Evolutionary conservation across 2,329 filamentous ascomycete species (phyloP), one percentile per base, ranked within the genome.

Genomic region (Rhytidhysteron rufulum): DNA sequence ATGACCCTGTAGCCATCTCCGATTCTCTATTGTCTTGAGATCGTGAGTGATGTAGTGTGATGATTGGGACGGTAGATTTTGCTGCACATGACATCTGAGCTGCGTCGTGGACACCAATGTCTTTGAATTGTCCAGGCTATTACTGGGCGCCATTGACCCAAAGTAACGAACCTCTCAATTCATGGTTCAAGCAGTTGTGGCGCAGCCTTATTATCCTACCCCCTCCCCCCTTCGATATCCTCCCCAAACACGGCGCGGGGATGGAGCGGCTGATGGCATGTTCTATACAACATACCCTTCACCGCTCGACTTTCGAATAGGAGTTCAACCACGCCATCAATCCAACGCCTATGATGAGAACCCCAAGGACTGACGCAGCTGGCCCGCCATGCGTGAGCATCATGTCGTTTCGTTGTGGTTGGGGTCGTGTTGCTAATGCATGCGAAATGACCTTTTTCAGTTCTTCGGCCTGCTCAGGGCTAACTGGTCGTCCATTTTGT

Each of bases 231-330:
- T 22, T 46, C 22, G 7, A 30, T 16, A 11, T 37, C 15, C 35
- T 37, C 45, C 43, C 49, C 47, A 44, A 41, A 37, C 44, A 39
- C 40, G 30, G 41, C 40, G 34, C 31, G 29, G 15, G 39, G 34
- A 22, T 34, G 34, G 35, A 25, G 37, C 43, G 40, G 24, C 39
- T 42, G 39, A 32, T 35, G 24, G 4, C 16, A 10, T 22, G 5
- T 11, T 19, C 15, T 20, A n/a, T 20, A 18, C 22, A 18, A 15
- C 11, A 17, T 7, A 11, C 13, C 34, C 17, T 47, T 71, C 67
- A 72, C 47, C 68, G 60, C 41, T 72, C 69, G 13, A 65, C 58
- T 44, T 69, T 70, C 24, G 68, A 66, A 57, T 69, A 71, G 33
- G 66, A 63, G 41, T 67, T 67, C 31, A 67, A 53, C 51, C 59